Base-by-base conservation (phyloP, 805 yeast species). In the Candida schatavii region DNA sequence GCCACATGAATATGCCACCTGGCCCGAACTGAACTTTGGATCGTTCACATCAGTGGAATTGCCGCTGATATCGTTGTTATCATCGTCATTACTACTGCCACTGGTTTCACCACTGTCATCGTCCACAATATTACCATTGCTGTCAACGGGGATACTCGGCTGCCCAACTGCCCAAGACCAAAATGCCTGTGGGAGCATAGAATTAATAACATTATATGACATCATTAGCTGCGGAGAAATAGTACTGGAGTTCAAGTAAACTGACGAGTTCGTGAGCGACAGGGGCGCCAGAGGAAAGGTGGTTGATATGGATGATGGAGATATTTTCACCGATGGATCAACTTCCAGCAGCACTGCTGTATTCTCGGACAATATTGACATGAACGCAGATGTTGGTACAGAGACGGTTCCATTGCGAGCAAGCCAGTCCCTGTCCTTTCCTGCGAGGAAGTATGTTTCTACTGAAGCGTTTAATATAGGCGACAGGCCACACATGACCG, bases 401-500 rank as follows among this genome's bases (percentile, higher is more conserved):
- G n/a, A n/a, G n/a, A n/a, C n/a, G n/a, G n/a, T n/a, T n/a, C n/a
- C n/a, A n/a, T n/a, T n/a, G n/a, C n/a, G n/a, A n/a, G n/a, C n/a
- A n/a, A n/a, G n/a, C n/a, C n/a, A n/a, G 27, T 23, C 27, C 10
- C 11, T 7, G 11, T 23, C 11, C 14, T 31, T 31, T 18, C 35
- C 35, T 19, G 35, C 38, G 25, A 35, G 10, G 28, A 40, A 2
- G 54, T 23, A 23, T 11, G 27, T 23, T 7, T 11, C 11, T 7
- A 7, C 25, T 10, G 70, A 47, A 48, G 77, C 38, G 62, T 74
- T 62, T 22, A 88, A 56, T 0, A 88, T 71, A 0, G 96, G 88
- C 0, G 86, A 72, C 40, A 66, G 75, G 0, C 97, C 97, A 50
- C 83, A 72, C 17, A 59, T 44, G 3, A 81, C 56, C 34, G 69